Evolutionary conservation across 2,329 filamentous ascomycete genomes (phyloP), one percentile per base, ranked within the genome.

Genomic region (Bipolaris sorokiniana): DNA sequence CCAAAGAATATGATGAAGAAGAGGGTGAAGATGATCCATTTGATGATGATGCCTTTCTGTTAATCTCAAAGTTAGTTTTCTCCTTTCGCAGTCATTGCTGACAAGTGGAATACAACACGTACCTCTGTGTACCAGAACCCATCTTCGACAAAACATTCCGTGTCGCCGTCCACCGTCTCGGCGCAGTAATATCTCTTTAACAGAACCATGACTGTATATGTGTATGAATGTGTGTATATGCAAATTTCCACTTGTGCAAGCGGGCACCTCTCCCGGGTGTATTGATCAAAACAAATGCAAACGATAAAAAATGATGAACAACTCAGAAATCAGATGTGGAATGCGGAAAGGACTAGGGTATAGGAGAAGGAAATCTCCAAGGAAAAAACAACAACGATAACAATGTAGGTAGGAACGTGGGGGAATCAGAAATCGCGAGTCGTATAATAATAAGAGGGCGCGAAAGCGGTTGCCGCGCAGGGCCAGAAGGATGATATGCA

Each of bases 1-100:
- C 81, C 67, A 50, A 86, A 73, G 68, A 91, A 76, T 58, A 86
- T 54, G 53, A 82, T 56, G 66, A 90, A 79, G 63, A 94, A 72
- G 60, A 80, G 78, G 58, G 84, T 83, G 69, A 93, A 86, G 58
- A 94, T 77, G 45, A 83, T 81, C 85, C 90, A 94, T 76, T 91
- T 90, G 67, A 92, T 80, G 56, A 88, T 87, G 54, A 83, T 76
- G 54, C 86, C 88, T 34, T 82, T 83, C 86, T 90, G 54, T 56
- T 16, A 3, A 31, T 16, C 5, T 5, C 45, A 13, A 15, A 48
- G 40, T 62, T 60, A 60, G 63, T 47, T 22, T n/a, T 1, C 28
- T 31, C 28, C 28, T 31, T 23, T 9, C n/a, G 42, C 13, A 34
- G 13, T 40, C 31, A 11, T 31, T 31, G 28, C 28, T 13, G 10